Percentiles rank a stretch among this genome's conserved stretches.
phyloP scores from a whole-genome alignment of 2,329 filamentous ascomycete genomes.

The Byssochlamys sp. region DNA sequence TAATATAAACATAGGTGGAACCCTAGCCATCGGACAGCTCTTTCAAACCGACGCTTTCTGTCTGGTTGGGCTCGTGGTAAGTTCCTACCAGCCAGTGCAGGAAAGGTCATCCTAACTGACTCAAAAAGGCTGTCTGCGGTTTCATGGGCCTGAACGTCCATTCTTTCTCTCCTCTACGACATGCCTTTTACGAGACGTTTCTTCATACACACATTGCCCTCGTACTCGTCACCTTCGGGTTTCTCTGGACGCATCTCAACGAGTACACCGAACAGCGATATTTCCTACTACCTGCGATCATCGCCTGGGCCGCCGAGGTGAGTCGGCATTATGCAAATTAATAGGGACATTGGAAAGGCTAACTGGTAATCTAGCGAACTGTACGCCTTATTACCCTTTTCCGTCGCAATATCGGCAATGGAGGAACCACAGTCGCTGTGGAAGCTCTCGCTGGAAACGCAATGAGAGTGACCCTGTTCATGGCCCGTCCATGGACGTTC shows the following conservation, averaged over 20 bases:
- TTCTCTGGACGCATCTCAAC: conserved; percentile 68
- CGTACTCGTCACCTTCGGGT: conserved; percentile 55
- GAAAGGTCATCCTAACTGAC: background rate
- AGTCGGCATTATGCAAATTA: background rate
- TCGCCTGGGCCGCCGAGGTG: background rate
- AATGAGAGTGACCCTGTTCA: conserved; percentile 54
- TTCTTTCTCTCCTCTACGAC: conserved; percentile 66
- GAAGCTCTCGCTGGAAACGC: conserved; percentile 57
- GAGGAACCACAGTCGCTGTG: conserved; percentile 52
- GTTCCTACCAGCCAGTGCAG: background rate
- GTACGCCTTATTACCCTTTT: conserved; percentile 2
- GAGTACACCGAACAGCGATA: conserved; percentile 54
- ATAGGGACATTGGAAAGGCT: background rate
- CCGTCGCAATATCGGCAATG: conserved; percentile 15
- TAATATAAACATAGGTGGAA: background rate
- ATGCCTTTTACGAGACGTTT: conserved; percentile 89
- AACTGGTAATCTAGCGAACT: background rate
- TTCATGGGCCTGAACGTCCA: conserved; percentile 57
- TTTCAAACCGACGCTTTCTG: background rate
- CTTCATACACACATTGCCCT: conserved; percentile 69
- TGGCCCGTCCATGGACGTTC: conserved; percentile 54
- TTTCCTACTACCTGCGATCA: conserved; percentile 49
- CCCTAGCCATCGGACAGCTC: background rate
- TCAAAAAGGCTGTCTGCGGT: conserved; percentile 19
- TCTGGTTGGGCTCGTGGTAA: conserved; percentile 19